Evolutionary conservation across 2,329 filamentous ascomycete genomes (phyloP).

Genomic region (Pseudocercospora cruenta): DNA sequence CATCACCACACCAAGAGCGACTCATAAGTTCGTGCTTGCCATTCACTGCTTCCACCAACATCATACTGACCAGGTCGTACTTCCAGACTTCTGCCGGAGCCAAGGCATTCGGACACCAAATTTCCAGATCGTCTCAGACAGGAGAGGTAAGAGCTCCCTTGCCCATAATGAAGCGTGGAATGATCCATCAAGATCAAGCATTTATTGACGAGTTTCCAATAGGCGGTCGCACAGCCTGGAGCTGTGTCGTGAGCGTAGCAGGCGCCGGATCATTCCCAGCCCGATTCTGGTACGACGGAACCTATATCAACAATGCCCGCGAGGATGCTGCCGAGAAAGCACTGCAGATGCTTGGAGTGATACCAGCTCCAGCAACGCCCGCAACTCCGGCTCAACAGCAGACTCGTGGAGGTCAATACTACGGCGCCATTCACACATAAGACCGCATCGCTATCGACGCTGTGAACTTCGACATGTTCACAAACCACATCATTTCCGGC

Average conservation of each 20-base stretch:
- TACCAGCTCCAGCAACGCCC: constrained; percentile 30
- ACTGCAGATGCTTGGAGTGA: constrained; percentile 57
- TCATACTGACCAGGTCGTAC: constrained; percentile 8
- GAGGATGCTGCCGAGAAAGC: constrained; percentile 91
- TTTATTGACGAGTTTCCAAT: constrained; percentile 19
- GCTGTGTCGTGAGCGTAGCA: constrained; percentile 71
- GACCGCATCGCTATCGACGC: constrained; percentile 1
- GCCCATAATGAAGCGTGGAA: not conserved
- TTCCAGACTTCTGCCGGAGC: constrained; percentile 36
- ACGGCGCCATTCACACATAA: constrained; percentile 27
- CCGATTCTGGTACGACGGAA: constrained; percentile 88
- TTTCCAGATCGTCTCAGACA: constrained; percentile 74
- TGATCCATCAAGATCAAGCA: not conserved
- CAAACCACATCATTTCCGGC: not conserved
- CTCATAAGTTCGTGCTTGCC: constrained; percentile 37
- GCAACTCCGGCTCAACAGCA: constrained; percentile 30
- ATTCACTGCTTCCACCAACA: not conserved
- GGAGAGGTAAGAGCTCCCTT: constrained; percentile 62
- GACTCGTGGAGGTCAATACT: constrained; percentile 19
- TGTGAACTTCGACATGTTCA: not conserved
- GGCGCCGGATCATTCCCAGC: constrained; percentile 68
- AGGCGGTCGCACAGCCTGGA: constrained; percentile 93
- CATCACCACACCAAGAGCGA: constrained; percentile 38
- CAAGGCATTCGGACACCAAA: constrained; percentile 31
- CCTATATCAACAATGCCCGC: constrained; percentile 82